Conservation (phyloP, 345 rosid species). For the Sonneratia alba region DNA sequence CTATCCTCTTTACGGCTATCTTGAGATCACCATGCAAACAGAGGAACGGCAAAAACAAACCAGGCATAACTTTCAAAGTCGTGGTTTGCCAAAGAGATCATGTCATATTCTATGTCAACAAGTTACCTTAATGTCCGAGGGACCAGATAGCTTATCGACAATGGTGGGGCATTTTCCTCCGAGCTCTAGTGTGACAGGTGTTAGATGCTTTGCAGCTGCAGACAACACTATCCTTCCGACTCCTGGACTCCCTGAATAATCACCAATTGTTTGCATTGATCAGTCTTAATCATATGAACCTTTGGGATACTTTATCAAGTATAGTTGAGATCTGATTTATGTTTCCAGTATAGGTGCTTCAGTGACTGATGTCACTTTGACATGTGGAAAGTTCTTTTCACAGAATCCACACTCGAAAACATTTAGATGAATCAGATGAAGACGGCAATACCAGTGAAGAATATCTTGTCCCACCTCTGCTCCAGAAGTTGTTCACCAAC, state of each 20-base stretch:
- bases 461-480: conserved; percentile 85
- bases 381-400: background rate
- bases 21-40: conserved; percentile 11
- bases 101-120: background rate
- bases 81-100: background rate
- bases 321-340: background rate
- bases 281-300: background rate
- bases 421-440: background rate
- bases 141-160: conserved; percentile 36
- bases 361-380: too few species aligned
- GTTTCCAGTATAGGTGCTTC: too few species aligned
- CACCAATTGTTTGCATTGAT: background rate
- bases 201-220: conserved; percentile 75
- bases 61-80: background rate
- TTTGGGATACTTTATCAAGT: too few species aligned
- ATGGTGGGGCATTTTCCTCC: conserved; percentile 85
- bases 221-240: conserved; percentile 59
- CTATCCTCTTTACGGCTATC: conserved; percentile 54
- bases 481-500: conserved; percentile 42
- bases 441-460: conserved; percentile 60
- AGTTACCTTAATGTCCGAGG: conserved; percentile 42
- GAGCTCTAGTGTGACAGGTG: conserved; percentile 81
- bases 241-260: conserved; percentile 50
- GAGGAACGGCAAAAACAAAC: background rate
- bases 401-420: background rate